These are phyloP conservation scores for Diaporthe citrichinensis DNA, from an alignment of 2,329 filamentous ascomycete species.

Conservation along the genomic window DNA sequence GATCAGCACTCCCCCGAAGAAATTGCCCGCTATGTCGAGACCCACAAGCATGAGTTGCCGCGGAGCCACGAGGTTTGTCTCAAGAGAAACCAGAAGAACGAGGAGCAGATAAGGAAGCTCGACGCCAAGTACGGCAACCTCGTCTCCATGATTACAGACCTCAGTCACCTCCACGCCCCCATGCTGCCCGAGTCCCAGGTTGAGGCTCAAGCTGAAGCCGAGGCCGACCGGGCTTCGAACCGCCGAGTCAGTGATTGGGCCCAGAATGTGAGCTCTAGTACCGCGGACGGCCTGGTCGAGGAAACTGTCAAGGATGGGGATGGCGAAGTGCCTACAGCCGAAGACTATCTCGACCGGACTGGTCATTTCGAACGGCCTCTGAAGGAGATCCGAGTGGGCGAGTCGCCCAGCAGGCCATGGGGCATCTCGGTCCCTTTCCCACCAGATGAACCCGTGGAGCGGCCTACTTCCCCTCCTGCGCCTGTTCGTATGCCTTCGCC, in stretches of 20 bases:
- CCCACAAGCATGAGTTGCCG: constrained; percentile 94
- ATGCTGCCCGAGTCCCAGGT: constrained; percentile 74
- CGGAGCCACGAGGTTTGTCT: constrained; percentile 95
- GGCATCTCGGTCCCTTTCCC: constrained; percentile 78
- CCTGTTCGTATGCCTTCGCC: constrained; percentile 65
- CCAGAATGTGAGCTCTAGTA: constrained; percentile 76
- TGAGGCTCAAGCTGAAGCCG: constrained; percentile 31
- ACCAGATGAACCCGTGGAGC: constrained; percentile 62
- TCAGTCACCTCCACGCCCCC: constrained; percentile 89
- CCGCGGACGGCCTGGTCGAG: constrained; percentile 49
- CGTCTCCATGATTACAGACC: constrained; percentile 92
- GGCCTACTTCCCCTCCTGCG: constrained; percentile 69
- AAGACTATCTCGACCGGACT: constrained; percentile 72
- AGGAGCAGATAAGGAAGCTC: constrained; percentile 86
- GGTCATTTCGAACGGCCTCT: constrained; percentile 87
- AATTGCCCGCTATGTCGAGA: constrained; percentile 93
- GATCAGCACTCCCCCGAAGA: constrained; percentile 95
- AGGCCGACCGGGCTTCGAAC: constrained; percentile 67
- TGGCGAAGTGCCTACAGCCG: constrained; percentile 57
- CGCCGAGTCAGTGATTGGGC: constrained; percentile 90
- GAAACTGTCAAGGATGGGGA: constrained; percentile 54
- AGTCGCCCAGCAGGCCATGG: constrained; percentile 94
- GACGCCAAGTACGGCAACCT: constrained; percentile 95
- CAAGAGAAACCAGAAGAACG: constrained; percentile 88
- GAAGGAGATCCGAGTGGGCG: constrained; percentile 91